Percentiles rank a stretch among this genome's conserved stretches.
Evolutionary conservation across 2,329 filamentous ascomycete species (phyloP).

Genomic region (Neophaeococcomyces mojaviensis): DNA sequence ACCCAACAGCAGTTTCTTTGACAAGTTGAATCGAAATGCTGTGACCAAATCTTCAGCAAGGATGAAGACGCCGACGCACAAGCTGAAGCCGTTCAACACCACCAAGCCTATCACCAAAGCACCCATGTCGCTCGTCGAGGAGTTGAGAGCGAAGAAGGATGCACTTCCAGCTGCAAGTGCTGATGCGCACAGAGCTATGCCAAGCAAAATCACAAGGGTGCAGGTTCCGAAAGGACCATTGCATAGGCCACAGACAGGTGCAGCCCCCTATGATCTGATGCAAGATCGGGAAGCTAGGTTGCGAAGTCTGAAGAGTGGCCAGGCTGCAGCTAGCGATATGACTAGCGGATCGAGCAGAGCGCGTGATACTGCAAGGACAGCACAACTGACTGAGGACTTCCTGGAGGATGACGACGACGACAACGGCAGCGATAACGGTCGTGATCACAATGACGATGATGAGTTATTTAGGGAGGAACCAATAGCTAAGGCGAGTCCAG

Average conservation of each 20-base stretch:
- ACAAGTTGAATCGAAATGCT: constrained; percentile 50
- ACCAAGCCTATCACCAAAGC: constrained; percentile 31
- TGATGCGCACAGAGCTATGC: not conserved
- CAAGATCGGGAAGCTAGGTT: constrained; percentile 28
- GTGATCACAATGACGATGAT: too few relatives aligned
- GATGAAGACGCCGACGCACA: constrained; percentile 32
- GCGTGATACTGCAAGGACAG: not conserved
- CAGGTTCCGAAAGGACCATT: constrained; percentile 3
- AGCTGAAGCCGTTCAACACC: constrained; percentile 30
- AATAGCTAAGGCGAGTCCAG: not conserved
- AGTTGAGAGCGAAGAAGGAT: constrained; percentile 16
- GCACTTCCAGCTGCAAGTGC: not conserved
- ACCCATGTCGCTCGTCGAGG: constrained; percentile 35
- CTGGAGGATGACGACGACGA: constrained; percentile 17
- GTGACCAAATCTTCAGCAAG: constrained; percentile 29
- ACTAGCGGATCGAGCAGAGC: not conserved
- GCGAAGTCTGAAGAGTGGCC: constrained; percentile 26
- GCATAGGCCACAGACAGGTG: constrained; percentile 7
- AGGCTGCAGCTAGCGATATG: constrained; percentile 11
- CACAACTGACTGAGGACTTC: constrained; percentile 15
- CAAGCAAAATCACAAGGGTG: not conserved
- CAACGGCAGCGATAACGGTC: not conserved
- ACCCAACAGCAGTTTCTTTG: constrained; percentile 36
- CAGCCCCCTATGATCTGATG: constrained; percentile 16
- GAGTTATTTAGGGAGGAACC: constrained; percentile 5